These are phyloP conservation scores for Beauveria varroae DNA, from an alignment of 2,329 filamentous ascomycete species.

Conservation along the genomic window DNA sequence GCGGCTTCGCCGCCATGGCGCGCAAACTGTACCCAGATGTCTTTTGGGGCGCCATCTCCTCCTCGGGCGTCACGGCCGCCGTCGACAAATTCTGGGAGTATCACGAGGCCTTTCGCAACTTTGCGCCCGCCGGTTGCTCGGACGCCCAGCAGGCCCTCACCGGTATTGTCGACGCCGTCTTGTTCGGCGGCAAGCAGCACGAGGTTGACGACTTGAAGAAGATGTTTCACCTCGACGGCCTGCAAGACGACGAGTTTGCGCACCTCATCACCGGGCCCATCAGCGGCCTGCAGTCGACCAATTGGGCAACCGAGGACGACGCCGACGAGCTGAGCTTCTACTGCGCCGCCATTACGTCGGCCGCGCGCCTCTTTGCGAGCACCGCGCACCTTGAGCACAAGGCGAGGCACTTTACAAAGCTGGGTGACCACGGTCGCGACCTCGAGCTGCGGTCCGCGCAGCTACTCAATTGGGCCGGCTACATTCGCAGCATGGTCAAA, in stretches of 20 bases:
- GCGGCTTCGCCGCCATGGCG: slow-evolving; percentile 69
- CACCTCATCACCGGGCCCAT: slow-evolving; percentile 34
- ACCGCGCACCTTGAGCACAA: slow-evolving; percentile 27
- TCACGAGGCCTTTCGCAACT: slow-evolving; percentile 42
- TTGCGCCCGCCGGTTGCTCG: slow-evolving; percentile 53
- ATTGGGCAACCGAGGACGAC: slow-evolving; percentile 46
- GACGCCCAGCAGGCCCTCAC: slow-evolving; percentile 51
- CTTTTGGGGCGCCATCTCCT: slow-evolving; percentile 73
- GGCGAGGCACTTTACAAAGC: slow-evolving; percentile 31
- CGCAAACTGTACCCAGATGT: slow-evolving; percentile 70
- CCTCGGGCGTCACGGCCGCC: slow-evolving; percentile 70
- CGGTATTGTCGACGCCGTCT: slow-evolving; percentile 43
- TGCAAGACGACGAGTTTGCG: slow-evolving; percentile 35
- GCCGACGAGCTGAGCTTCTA: slow-evolving; percentile 36
- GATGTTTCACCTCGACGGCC: slow-evolving; percentile 25
- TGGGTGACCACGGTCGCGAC: slow-evolving; percentile 31
- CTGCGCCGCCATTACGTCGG: slow-evolving; percentile 39
- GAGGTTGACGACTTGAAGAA: slow-evolving; percentile 33
- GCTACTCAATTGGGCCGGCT: slow-evolving; percentile 46
- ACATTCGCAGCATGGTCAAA: slow-evolving; percentile 28
- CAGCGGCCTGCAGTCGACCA: slow-evolving; percentile 36
- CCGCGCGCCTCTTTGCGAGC: slow-evolving; percentile 32
- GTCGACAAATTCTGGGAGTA: slow-evolving; percentile 71
- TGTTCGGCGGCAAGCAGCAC: slow-evolving; percentile 29
- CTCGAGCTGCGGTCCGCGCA: slow-evolving; percentile 27